Evolutionary conservation across 108 stramenopile genomes (phyloP), one percentile per base, ranked within the genome.

Genomic region (Stephanodiscus minutulus): DNA sequence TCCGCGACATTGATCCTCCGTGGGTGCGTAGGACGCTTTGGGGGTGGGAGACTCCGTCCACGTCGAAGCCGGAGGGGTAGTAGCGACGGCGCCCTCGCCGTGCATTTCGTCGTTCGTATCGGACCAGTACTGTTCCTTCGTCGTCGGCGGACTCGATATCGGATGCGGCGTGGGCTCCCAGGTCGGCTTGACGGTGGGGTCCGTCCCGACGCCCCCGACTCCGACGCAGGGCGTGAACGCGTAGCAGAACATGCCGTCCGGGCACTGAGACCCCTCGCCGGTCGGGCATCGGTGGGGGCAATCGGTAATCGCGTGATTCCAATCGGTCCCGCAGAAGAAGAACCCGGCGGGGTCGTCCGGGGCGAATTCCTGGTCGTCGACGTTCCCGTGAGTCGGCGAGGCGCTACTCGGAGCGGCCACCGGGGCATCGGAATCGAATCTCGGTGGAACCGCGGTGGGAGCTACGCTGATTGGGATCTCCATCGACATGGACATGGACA

Each of bases 261-360:
- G 78, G 50, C 78, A 79, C 35, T 79, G 57, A 9, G 27, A 56
- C 3, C 59, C 52, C 62, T 79, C 78, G 22, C 78, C 78, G 46
- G 46, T 58, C 25, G 78, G 71, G 47, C 71, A 79, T 15, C 78
- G 78, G 7, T 55, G 47, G 0, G 77, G 77, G 50, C 77, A 79
- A 31, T 79, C 70, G 0, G 77, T 79, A 11, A 79, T 79, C 3
- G 77, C 77, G 43, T 72, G 70, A 72, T 79, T 79, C 77, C 77
- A 79, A 54, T 79, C 77, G 49, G 28, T 28, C 18, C 69, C 70
- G 27, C 76, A 77, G 44, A 69, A 68, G 44, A 77, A 69, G 13
- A 54, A 49, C 7, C 68, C 65, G 52, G 60, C 49, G 20, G 76
- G 67, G 35, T 50, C 59, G 31, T 64, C 55, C 0, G 72, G 63